Evolutionary conservation across 768 basidiomycete species (phyloP).

Genomic region (Kwoniella pini): DNA sequence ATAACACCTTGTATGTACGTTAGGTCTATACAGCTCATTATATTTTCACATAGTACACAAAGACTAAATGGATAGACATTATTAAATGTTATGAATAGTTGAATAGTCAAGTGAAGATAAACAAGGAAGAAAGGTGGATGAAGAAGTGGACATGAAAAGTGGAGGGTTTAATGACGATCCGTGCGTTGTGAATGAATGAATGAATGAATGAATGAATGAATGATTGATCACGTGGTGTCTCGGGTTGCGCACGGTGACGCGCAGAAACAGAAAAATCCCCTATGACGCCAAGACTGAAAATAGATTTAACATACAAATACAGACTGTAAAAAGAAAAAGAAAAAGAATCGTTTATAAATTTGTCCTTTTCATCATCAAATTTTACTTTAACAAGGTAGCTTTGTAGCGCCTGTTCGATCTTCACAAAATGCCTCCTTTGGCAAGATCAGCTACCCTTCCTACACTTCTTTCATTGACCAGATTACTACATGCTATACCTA

Average conservation of each 20-base stretch:
- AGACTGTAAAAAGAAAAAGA: no score
- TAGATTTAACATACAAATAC: neutral
- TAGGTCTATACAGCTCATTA: no score
- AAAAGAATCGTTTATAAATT: no score
- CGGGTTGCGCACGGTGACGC: conserved; percentile 2
- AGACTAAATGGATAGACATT: no score
- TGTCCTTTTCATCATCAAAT: no score
- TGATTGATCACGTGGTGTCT: conserved; percentile 6
- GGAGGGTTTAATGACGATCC: conserved; percentile 3
- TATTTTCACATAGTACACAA: no score
- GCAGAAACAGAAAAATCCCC: conserved; percentile 1
- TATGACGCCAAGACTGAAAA: conserved; percentile 3
- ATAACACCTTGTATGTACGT: no score
- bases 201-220: no score
- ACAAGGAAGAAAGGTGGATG: neutral
- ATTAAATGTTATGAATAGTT: no score
- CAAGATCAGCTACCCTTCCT: conserved; percentile 25
- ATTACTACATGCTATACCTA: conserved; percentile 26
- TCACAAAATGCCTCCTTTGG: conserved; percentile 11
- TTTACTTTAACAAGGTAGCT: no score
- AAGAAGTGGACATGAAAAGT: conserved; percentile 6
- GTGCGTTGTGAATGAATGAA: no score
- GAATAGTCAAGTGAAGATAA: neutral
- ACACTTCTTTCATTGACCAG: conserved; percentile 41
- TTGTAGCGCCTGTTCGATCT: no score